Percentiles rank a stretch among this genome's conserved stretches.
These are phyloP conservation scores for Nasturtium officinale DNA, from an alignment of 345 rosid species.

Conservation along the genomic window DNA sequence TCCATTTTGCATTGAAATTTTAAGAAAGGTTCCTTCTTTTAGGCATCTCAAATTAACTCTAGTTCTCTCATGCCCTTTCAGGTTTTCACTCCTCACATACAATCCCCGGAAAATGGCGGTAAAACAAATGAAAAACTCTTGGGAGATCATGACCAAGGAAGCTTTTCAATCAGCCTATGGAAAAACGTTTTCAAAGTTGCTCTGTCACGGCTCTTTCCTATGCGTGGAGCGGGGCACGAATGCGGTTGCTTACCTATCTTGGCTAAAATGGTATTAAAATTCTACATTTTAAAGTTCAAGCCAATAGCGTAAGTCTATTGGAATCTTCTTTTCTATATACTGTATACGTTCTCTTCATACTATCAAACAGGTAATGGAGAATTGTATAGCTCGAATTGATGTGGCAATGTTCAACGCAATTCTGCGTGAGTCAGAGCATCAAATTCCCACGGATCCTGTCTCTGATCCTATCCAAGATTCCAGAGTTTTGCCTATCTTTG, in stretches of 20 bases:
- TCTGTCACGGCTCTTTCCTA: constrained; percentile 71
- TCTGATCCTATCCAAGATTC: constrained; percentile 89
- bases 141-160: constrained; percentile 75
- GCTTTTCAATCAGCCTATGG: constrained; percentile 77
- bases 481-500: constrained; percentile 80
- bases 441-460: constrained; percentile 91
- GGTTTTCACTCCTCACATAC: constrained; percentile 93
- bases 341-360: neutral
- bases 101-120: constrained; percentile 49
- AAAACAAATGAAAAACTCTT: constrained; percentile 53
- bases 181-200: constrained; percentile 76
- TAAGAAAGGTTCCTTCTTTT: neutral
- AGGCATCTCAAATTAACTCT: neutral
- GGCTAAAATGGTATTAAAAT: constrained; percentile 62
- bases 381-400: constrained; percentile 75
- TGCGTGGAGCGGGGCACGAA: constrained; percentile 77
- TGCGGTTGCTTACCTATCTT: constrained; percentile 88
- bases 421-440: constrained; percentile 85
- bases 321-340: neutral
- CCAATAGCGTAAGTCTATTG: neutral
- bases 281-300: constrained; percentile 9
- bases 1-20: neutral
- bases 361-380: constrained; percentile 71
- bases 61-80: constrained; percentile 38
- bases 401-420: constrained; percentile 96